Evolutionary conservation across 2,329 filamentous ascomycete species (phyloP).

Genomic region (Ceratocystis variospora): DNA sequence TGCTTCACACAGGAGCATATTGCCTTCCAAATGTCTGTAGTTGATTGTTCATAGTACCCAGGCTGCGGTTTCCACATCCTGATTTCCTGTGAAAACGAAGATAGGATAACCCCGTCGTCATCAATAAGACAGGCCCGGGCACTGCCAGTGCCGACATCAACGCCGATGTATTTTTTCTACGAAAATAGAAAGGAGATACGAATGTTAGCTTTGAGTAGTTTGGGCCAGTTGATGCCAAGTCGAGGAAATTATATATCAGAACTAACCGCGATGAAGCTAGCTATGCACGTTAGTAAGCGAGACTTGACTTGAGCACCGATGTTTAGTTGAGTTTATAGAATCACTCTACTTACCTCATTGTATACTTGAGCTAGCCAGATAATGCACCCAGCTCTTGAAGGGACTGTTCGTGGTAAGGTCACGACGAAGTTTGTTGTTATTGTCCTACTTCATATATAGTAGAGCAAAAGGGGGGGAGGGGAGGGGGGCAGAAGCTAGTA

Average conservation of each 20-base stretch:
- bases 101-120: slow-evolving; percentile 73
- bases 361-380: neutral
- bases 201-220: neutral
- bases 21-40: slow-evolving; percentile 88
- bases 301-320: neutral
- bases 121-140: slow-evolving; percentile 94
- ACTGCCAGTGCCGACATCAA: slow-evolving; percentile 93
- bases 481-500: neutral
- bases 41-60: slow-evolving; percentile 90
- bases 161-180: slow-evolving; percentile 57
- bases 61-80: slow-evolving; percentile 66
- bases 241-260: neutral
- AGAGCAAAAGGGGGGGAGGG: neutral
- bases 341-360: neutral
- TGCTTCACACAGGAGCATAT: slow-evolving; percentile 80
- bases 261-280: neutral
- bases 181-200: neutral
- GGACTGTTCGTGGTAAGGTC: neutral
- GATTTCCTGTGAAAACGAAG: slow-evolving; percentile 59
- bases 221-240: neutral
- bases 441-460: neutral
- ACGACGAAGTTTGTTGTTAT: neutral
- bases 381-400: neutral
- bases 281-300: neutral
- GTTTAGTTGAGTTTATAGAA: neutral